Conservation (phyloP, 1,139 yeast genomes). For the Magnusiomyces tetraspermus region DNA sequence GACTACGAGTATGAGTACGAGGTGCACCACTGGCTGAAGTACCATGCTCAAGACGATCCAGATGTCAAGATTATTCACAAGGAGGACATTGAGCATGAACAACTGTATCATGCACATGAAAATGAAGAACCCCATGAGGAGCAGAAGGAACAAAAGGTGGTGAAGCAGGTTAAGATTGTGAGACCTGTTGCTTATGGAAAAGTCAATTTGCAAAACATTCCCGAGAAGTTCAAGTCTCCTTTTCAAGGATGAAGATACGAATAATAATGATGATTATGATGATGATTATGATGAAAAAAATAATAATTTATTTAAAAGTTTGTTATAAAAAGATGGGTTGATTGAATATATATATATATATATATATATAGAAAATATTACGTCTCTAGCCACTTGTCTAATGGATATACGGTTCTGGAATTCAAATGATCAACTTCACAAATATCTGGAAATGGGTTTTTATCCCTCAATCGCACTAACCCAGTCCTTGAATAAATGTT, state of each 20-base stretch:
- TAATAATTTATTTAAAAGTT: not conserved
- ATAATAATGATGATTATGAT: not conserved
- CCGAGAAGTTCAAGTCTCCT: not conserved
- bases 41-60: constrained; percentile 74
- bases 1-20: constrained; percentile 92
- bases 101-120: constrained; percentile 81
- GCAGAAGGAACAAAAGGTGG: constrained; percentile 21
- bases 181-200: constrained; percentile 1
- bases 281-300: not conserved
- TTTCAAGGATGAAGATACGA: too few species aligned
- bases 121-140: constrained; percentile 43
- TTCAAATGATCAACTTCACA: constrained; percentile 17
- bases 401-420: not conserved
- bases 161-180: constrained; percentile 1
- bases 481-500: constrained; percentile 27
- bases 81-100: constrained; percentile 85
- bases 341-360: too few species aligned
- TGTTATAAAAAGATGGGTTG: not conserved
- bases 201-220: not conserved
- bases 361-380: too few species aligned
- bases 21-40: constrained; percentile 87
- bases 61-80: constrained; percentile 70
- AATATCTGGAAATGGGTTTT: constrained; percentile 24
- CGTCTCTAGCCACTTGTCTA: constrained; percentile 1
- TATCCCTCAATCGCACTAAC: constrained; percentile 21